Evolutionary conservation across 2,329 filamentous ascomycete species (phyloP), one percentile per base, ranked within the genome.

Genomic region (Sclerotinia spermophila): DNA sequence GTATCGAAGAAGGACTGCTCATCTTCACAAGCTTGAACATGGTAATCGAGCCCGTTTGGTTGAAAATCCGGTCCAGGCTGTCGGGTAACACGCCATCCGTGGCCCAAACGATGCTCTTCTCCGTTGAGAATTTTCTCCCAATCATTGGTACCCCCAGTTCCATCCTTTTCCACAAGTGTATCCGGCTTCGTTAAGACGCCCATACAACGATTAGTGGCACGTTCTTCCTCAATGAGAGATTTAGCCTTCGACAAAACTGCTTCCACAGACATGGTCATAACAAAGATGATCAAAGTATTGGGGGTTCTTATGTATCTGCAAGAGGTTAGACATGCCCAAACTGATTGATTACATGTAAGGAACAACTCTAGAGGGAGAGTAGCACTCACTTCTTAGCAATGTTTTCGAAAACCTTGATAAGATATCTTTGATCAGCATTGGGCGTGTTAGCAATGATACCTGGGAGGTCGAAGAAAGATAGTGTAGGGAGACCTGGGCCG

Each of bases 171-270:
- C 2, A 84, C 78, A 0, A 94, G 81, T 0, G 91, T 85, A 73
- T 97, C 94, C 0, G 94, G 93, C 76, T 97, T 97, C 0, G 94
- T 97, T 24, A 97, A 84, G 0, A 97, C 91, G 0, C 92, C 92
- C 68, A 92, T 84, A 1, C 89, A 92, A 1, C 90, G 84, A 5
- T 83, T 73, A 2, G 86, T 83, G 0, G 90, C 90, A 1, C 82
- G 82, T 1, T 87, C 81, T 56, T 84, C 79, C 42, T 87, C 81
- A 74, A 94, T 87, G 3, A 93, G 83, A 0, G 86, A 84, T 17
- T 91, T 88, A 0, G 92, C 91, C 0, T 86, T 90, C 0, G 91
- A 95, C 21, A 90, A 94, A 2, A 92, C 89, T 0, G 92, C 86
- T 71, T 97, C 93, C 0, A 86, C 87, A 2, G 92, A 92, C 87